Conservation (phyloP, 2,329 filamentous ascomycete genomes). For the Lachnum nothofagi region DNA sequence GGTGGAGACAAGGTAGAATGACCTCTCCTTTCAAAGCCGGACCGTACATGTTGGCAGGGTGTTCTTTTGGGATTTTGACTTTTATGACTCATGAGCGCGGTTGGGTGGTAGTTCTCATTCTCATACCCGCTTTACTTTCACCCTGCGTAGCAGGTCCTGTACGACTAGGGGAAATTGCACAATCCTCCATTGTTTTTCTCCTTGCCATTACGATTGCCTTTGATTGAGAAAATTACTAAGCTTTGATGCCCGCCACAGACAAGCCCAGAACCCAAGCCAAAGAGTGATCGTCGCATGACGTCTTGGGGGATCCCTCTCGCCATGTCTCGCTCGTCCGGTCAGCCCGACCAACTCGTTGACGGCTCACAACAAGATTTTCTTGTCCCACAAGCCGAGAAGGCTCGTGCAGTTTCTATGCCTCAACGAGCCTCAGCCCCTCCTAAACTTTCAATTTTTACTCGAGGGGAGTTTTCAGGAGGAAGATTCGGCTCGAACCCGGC, state of each 20-base stretch:
- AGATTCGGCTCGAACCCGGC: slow-evolving; percentile 18
- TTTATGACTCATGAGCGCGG: slow-evolving; percentile 25
- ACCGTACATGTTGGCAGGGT: slow-evolving; percentile 30
- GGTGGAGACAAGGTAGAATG: slow-evolving; percentile 82
- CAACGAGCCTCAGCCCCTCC: slow-evolving; percentile 9
- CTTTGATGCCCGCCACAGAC: slow-evolving; percentile 33
- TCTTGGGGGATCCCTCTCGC: slow-evolving; percentile 41
- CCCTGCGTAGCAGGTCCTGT: slow-evolving; percentile 32
- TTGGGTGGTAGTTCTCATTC: slow-evolving; percentile 19
- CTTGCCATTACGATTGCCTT: slow-evolving; percentile 23
- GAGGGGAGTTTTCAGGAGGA: slow-evolving; percentile 5
- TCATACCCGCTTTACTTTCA: slow-evolving; percentile 15
- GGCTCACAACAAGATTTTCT: slow-evolving; percentile 18
- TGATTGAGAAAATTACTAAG: slow-evolving; percentile 29
- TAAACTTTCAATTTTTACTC: neutral
- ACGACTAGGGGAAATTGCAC: slow-evolving; percentile 32
- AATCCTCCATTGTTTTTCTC: slow-evolving; percentile 26
- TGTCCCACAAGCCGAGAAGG: slow-evolving; percentile 6
- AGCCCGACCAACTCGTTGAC: slow-evolving; percentile 25
- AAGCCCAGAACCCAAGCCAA: slow-evolving; percentile 33
- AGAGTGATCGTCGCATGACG: slow-evolving; percentile 37
- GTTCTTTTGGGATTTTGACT: slow-evolving; percentile 23
- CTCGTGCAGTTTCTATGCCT: slow-evolving; percentile 13
- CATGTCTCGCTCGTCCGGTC: slow-evolving; percentile 33
- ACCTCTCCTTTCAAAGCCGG: slow-evolving; percentile 40